Evolutionary conservation across 139 green algal genomes (phyloP).

Genomic region (Dunaliella primolecta): DNA sequence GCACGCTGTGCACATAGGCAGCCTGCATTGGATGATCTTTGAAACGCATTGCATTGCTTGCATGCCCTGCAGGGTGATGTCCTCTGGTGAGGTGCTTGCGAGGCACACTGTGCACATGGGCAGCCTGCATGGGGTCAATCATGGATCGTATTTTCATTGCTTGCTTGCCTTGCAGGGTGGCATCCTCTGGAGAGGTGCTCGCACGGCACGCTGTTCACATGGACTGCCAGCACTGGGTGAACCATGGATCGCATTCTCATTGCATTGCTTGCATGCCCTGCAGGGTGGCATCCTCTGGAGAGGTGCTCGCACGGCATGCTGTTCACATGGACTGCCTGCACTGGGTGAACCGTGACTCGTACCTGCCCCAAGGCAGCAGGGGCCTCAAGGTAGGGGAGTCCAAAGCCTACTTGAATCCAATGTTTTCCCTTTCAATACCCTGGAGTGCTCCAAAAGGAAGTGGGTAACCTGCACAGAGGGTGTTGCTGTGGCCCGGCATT

Average conservation of each 20-base stretch:
- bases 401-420: too few relatives aligned
- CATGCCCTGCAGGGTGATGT: too few relatives aligned
- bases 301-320: constrained; percentile 60
- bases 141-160: too few relatives aligned
- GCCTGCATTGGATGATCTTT: constrained; percentile 93
- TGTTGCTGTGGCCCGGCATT: too few relatives aligned
- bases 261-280: too few relatives aligned
- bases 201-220: constrained; percentile 82
- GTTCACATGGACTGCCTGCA: constrained; percentile 96
- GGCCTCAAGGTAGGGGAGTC: constrained; percentile 15
- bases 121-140: constrained; percentile 93
- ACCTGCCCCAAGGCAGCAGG: constrained; percentile 88
- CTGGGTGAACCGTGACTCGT: constrained; percentile 97
- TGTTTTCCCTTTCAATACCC: too few relatives aligned
- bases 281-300: constrained; percentile 28
- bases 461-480: too few relatives aligned
- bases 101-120: constrained; percentile 90
- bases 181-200: constrained; percentile 62
- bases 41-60: too few relatives aligned
- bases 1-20: constrained; percentile 90
- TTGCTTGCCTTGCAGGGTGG: too few relatives aligned
- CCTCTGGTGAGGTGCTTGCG: constrained; percentile 58
- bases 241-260: constrained; percentile 92
- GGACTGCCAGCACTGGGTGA: constrained; percentile 95
- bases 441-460: too few relatives aligned